Evolutionary conservation across 2,329 filamentous ascomycete genomes (phyloP).

Genomic region (Phialocephala subalpina): DNA sequence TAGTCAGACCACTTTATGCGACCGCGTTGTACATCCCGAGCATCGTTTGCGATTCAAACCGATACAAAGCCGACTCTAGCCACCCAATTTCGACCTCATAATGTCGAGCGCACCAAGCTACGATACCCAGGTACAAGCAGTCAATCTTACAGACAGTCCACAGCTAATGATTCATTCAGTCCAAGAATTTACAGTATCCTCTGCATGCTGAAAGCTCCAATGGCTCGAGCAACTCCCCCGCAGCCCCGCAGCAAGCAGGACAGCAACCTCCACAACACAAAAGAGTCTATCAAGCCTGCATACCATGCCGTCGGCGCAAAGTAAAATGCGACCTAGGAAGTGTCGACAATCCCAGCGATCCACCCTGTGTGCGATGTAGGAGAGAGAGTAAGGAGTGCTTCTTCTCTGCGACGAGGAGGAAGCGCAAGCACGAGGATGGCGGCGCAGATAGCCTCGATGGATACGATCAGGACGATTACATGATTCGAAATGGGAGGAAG

Average conservation of each 20-base stretch:
- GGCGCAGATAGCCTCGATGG: slow-evolving; percentile 56
- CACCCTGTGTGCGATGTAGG: slow-evolving; percentile 91
- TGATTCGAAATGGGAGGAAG: slow-evolving; percentile 77
- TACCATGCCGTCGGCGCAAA: slow-evolving; percentile 63
- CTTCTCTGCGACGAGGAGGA: slow-evolving; percentile 93
- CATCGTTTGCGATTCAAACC: not conserved
- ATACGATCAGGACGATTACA: slow-evolving; percentile 64
- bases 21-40: not conserved
- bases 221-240: slow-evolving; percentile 28
- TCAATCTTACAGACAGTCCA: not conserved
- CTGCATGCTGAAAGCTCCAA: slow-evolving; percentile 30
- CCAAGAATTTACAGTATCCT: slow-evolving; percentile 30
- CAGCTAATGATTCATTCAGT: slow-evolving; percentile 27
- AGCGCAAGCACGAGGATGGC: slow-evolving; percentile 78
- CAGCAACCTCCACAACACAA: slow-evolving; percentile 43
- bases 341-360: slow-evolving; percentile 93
- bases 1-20: not conserved
- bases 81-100: not conserved
- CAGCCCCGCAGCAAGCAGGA: slow-evolving; percentile 25
- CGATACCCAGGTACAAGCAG: slow-evolving; percentile 3
- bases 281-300: slow-evolving; percentile 52
- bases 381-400: slow-evolving; percentile 97
- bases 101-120: slow-evolving; percentile 4
- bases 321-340: slow-evolving; percentile 67
- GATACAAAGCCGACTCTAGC: slow-evolving; percentile 13